Evolutionary conservation across 257 asterid genomes (phyloP), one percentile per base, ranked within the genome.

Genomic region (Penstemon barbatus): DNA sequence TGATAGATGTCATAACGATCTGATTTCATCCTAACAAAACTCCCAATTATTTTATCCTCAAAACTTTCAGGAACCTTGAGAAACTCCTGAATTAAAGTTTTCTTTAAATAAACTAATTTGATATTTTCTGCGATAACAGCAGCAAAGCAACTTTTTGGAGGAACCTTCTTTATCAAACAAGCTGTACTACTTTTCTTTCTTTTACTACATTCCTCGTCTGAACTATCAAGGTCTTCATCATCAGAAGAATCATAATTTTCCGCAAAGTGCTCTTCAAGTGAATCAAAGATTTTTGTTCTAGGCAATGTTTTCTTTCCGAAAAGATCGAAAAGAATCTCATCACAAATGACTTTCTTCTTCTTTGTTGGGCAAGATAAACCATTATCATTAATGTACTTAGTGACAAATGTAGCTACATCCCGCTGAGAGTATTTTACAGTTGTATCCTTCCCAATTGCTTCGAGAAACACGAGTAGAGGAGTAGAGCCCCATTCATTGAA

Each of bases 401-500:
- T 75, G 38, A 94, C 69, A 64, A 80, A 66, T 55, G 65, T 48
- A 5, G 86, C 78, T 82, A 87, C 89, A 63, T 87, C 97, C 63
- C 71, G 76, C 68, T 74, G 87, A n/a, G 91, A 74, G 70, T 76
- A 79, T 65, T 75, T 57, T 73, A 69, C 78, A 45, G 67, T 70
- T 54, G 96, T 77, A 77, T 91, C 91, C 84, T 77, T 73, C 60
- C 90, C 96, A 73, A 91, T 75, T 59, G 88, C 84, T 52, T 80
- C 84, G 61, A 93, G 95, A 83, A 93, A 93, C 73, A 90, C 96
- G 67, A 88, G 75, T 12, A 93, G 80, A 36, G 85, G 91, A 78
- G 69, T 85, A 48, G 99, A 93, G 9, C 87, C 96, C 99, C 98
- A 93, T 45, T 89, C 85, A 71, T 79, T 49, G 68, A 82, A 93